phyloP scores from a whole-genome alignment of 2,329 filamentous ascomycete species.

The Polytolypa hystricis region DNA sequence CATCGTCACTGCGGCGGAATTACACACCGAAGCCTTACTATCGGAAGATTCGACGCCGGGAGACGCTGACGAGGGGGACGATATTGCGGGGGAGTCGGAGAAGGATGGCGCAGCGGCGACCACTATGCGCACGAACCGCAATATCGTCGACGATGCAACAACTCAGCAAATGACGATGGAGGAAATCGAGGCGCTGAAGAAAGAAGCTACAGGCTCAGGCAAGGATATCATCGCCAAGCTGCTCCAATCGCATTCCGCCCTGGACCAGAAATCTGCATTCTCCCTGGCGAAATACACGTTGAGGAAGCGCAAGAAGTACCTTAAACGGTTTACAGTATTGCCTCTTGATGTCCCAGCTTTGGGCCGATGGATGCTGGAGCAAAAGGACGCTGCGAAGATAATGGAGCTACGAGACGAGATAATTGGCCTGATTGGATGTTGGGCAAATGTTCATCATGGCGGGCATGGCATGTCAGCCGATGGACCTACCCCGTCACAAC shows the following conservation, averaged over 20 bases:
- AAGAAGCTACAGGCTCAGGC: constrained; percentile 63
- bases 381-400: constrained; percentile 69
- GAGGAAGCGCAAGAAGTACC: constrained; percentile 86
- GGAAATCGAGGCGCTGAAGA: constrained; percentile 62
- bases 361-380: constrained; percentile 64
- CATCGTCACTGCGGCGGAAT: constrained; percentile 66
- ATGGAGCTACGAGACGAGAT: constrained; percentile 80
- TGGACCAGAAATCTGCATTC: constrained; percentile 91
- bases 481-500: constrained; percentile 15
- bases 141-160: constrained; percentile 51
- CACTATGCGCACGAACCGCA: constrained; percentile 50
- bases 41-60: constrained; percentile 24
- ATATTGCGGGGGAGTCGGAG: constrained; percentile 16
- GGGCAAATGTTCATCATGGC: constrained; percentile 79
- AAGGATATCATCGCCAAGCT: constrained; percentile 89
- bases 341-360: constrained; percentile 71
- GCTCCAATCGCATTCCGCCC: constrained; percentile 72
- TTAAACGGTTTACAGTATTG: constrained; percentile 73
- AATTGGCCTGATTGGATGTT: constrained; percentile 70
- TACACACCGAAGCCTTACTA: constrained; percentile 67
- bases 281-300: constrained; percentile 93
- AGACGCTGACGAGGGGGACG: constrained; percentile 27
- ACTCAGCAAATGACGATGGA: constrained; percentile 65
- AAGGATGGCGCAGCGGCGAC: constrained; percentile 35
- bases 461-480: constrained; percentile 24